phyloP scores from a whole-genome alignment of 345 rosid genomes.

The Microcos paniculata region DNA sequence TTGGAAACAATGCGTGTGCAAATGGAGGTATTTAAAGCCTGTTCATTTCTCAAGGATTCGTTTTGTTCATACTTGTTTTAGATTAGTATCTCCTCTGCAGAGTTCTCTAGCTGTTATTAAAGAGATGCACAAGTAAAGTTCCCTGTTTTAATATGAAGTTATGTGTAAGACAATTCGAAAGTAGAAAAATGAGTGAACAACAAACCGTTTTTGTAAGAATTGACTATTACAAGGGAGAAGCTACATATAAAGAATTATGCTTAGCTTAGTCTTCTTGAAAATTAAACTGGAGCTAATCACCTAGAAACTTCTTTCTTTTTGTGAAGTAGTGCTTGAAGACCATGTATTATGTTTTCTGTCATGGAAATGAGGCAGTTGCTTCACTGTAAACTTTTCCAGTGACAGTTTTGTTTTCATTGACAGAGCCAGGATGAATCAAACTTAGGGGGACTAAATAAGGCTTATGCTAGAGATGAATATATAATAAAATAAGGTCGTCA shows the following conservation, averaged over 20 bases:
- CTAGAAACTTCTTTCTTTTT: background rate
- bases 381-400: background rate
- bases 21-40: constrained; percentile 68
- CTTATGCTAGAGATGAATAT: too few relatives aligned
- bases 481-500: too few relatives aligned
- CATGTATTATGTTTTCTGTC: background rate
- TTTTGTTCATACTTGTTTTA: background rate
- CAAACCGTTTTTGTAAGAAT: background rate
- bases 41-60: background rate
- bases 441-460: too few relatives aligned
- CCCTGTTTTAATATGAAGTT: background rate
- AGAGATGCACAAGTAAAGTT: background rate
- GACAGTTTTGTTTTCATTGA: background rate
- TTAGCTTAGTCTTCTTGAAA: background rate
- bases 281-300: background rate
- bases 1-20: constrained; percentile 90
- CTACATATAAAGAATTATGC: background rate
- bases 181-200: background rate
- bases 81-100: background rate
- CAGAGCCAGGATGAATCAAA: too few relatives aligned
- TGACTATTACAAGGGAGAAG: background rate
- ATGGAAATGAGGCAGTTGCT: background rate
- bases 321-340: background rate
- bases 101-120: background rate
- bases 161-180: background rate